Conservation (phyloP, 148 eudicot genomes). For the Cornus kousa region DNA sequence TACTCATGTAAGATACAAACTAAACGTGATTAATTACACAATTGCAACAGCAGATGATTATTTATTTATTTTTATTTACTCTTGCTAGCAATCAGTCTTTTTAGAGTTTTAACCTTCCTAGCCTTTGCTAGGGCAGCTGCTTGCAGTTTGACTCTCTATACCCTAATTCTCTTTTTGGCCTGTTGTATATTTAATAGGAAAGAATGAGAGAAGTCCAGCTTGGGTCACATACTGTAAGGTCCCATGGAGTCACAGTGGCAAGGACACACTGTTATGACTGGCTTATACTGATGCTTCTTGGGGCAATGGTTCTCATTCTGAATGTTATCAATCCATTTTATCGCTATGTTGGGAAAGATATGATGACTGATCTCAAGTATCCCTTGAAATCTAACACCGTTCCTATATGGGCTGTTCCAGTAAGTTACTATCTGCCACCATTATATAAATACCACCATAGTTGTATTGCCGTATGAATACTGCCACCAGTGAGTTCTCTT, state of each 20-base stretch:
- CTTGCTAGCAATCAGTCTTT: too few species aligned
- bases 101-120: too few species aligned
- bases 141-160: neutral
- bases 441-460: too few species aligned
- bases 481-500: neutral
- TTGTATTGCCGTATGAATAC: neutral
- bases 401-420: slow-evolving; percentile 53
- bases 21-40: neutral
- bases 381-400: slow-evolving; percentile 47
- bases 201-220: slow-evolving; percentile 24
- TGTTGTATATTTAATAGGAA: slow-evolving; percentile 17
- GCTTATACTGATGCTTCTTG: slow-evolving; percentile 44
- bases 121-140: neutral
- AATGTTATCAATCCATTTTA: slow-evolving; percentile 40
- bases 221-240: slow-evolving; percentile 36
- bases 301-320: slow-evolving; percentile 26
- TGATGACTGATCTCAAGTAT: slow-evolving; percentile 52
- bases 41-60: neutral
- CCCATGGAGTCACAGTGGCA: slow-evolving; percentile 45
- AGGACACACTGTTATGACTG: slow-evolving; percentile 46
- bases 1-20: neutral
- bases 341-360: slow-evolving; percentile 45
- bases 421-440: slow-evolving; percentile 23
- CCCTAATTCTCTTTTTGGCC: neutral
- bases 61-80: too few species aligned